Evolutionary conservation across 2,329 filamentous ascomycete genomes (phyloP).

Genomic region (Xylariaceae sp.): DNA sequence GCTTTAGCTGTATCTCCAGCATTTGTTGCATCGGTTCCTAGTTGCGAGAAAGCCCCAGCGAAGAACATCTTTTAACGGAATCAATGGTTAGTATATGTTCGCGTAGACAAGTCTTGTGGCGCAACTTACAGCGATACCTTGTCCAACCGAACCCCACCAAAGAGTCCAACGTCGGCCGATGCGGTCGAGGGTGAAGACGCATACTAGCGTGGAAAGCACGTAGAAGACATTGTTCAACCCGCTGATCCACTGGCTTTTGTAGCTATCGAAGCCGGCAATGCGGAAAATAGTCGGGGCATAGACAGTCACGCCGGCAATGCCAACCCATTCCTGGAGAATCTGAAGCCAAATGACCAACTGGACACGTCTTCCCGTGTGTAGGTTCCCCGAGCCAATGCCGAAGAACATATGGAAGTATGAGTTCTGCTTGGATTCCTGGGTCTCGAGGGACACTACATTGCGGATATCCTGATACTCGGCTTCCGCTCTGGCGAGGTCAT

Average conservation of each 20-base stretch:
- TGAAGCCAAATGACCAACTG: slow-evolving; percentile 69
- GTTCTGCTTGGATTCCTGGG: slow-evolving; percentile 52
- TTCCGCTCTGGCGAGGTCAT: slow-evolving; percentile 51
- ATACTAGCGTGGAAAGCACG: slow-evolving; percentile 63
- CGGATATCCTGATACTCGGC: slow-evolving; percentile 66
- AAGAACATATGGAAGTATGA: slow-evolving; percentile 65
- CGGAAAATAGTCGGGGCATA: slow-evolving; percentile 58
- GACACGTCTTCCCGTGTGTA: slow-evolving; percentile 64
- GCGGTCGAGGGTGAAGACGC: slow-evolving; percentile 65
- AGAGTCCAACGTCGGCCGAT: slow-evolving; percentile 67
- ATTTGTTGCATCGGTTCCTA: slow-evolving; percentile 45
- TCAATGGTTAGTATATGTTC: neutral
- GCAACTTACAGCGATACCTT: slow-evolving; percentile 48
- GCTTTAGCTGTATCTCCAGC: slow-evolving; percentile 43
- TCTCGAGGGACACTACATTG: slow-evolving; percentile 59
- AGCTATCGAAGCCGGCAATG: slow-evolving; percentile 60
- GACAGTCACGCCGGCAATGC: slow-evolving; percentile 66
- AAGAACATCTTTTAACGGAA: slow-evolving; percentile 57
- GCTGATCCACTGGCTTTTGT: slow-evolving; percentile 61
- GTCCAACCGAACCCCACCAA: slow-evolving; percentile 63
- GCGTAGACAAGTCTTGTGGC: no score
- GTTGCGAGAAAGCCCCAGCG: slow-evolving; percentile 58
- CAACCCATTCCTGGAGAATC: slow-evolving; percentile 67
- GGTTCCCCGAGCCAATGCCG: slow-evolving; percentile 59
- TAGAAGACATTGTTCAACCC: slow-evolving; percentile 50